phyloP scores from a whole-genome alignment of 2,329 filamentous ascomycete species.

The Alternaria burnsii region DNA sequence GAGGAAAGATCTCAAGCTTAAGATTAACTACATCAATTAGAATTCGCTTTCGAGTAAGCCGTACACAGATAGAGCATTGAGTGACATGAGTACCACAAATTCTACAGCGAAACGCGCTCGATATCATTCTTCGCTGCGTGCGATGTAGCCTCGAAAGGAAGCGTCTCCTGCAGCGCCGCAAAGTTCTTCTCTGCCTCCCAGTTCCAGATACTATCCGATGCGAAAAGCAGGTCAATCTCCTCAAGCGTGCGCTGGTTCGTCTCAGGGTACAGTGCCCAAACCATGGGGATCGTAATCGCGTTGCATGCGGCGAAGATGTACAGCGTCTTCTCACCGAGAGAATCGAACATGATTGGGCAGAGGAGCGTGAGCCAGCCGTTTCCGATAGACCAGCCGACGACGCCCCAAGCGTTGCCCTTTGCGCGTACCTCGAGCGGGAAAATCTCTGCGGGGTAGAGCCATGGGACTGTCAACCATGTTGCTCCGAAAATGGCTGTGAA shows the following conservation, averaged over 20 bases:
- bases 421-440: slow-evolving; percentile 76
- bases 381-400: slow-evolving; percentile 78
- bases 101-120: slow-evolving; percentile 8
- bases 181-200: slow-evolving; percentile 60
- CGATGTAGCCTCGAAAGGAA: neutral
- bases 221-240: slow-evolving; percentile 78
- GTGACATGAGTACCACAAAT: neutral
- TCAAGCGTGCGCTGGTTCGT: slow-evolving; percentile 77
- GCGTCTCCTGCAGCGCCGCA: slow-evolving; percentile 25
- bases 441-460: slow-evolving; percentile 75
- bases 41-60: too few relatives aligned
- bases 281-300: slow-evolving; percentile 70
- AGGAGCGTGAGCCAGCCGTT: slow-evolving; percentile 69
- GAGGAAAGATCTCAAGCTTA: too few relatives aligned
- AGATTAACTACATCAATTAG: too few relatives aligned
- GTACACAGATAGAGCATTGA: accelerated
- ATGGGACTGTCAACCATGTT: slow-evolving; percentile 66
- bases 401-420: slow-evolving; percentile 78
- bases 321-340: slow-evolving; percentile 73
- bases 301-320: slow-evolving; percentile 78
- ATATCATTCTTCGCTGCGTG: slow-evolving; percentile 11
- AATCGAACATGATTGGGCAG: slow-evolving; percentile 60
- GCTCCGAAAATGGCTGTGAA: slow-evolving; percentile 72
- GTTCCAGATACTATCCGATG: slow-evolving; percentile 70
- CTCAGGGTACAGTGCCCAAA: slow-evolving; percentile 78